Evolutionary conservation across 306 rosid genomes (phyloP).

Genomic region (Begonia loranthoides): DNA sequence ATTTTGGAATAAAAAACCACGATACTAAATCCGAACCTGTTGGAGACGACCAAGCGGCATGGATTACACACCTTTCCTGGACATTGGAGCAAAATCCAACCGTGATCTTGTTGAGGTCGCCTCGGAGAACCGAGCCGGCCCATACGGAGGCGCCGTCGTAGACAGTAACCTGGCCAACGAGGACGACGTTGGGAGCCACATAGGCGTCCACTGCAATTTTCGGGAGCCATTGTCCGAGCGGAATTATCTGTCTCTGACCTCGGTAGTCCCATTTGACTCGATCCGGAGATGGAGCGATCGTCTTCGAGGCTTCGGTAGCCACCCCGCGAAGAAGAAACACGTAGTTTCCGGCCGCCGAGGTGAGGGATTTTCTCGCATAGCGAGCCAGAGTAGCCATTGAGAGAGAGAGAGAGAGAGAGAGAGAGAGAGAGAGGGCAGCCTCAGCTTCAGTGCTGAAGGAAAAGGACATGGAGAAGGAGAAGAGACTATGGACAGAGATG

Average conservation of each 20-base stretch:
- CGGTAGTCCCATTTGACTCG: conserved; percentile 97
- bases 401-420: conserved; percentile 7
- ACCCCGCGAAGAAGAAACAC: conserved; percentile 27
- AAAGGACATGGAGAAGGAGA: conserved; percentile 10
- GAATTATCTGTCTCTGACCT: conserved; percentile 88
- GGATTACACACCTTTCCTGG: conserved; percentile 88
- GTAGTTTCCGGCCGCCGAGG: conserved; percentile 16
- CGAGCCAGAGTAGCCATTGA: conserved; percentile 58
- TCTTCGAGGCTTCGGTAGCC: conserved; percentile 39
- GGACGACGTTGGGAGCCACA: conserved; percentile 95
- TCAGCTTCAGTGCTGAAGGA: conserved; percentile 7
- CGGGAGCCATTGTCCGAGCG: conserved; percentile 91
- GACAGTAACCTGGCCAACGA: conserved; percentile 91
- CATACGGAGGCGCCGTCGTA: conserved; percentile 91
- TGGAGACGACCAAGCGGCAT: conserved; percentile 96
- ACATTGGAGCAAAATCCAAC: conserved; percentile 88
- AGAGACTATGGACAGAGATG: neutral
- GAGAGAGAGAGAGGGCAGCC: conserved; percentile 4
- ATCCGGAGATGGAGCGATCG: conserved; percentile 48
- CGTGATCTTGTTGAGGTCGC: conserved; percentile 92
- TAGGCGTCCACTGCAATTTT: conserved; percentile 92
- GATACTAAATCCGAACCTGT: conserved; percentile 46
- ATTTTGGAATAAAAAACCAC: neutral
- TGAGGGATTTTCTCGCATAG: conserved; percentile 47
- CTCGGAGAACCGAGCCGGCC: conserved; percentile 90